Conservation (phyloP, 805 yeast species). For the Dipodascus geniculatus region DNA sequence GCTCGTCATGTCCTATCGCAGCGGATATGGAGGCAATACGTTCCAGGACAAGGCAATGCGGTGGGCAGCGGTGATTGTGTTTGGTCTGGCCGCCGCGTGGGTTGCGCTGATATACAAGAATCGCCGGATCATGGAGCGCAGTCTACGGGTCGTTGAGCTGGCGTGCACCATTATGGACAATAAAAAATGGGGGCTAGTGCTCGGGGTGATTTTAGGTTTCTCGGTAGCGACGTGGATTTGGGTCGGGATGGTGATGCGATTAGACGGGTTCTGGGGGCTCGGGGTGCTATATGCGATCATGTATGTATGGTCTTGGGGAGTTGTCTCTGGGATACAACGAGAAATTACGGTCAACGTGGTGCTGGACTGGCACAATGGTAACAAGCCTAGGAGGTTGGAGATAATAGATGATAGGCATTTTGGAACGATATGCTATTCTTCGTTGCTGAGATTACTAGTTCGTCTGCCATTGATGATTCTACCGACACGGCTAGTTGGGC, state of each 20-base stretch:
- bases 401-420: conserved; percentile 20
- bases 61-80: conserved; percentile 21
- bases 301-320: conserved; percentile 34
- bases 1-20: conserved; percentile 22
- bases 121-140: conserved; percentile 18
- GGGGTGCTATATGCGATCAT: conserved; percentile 24
- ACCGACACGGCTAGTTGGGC: conserved; percentile 20
- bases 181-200: conserved; percentile 21
- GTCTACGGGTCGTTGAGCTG: conserved; percentile 27
- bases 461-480: conserved; percentile 27
- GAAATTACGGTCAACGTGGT: conserved; percentile 26
- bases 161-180: conserved; percentile 25
- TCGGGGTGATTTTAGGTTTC: conserved; percentile 20
- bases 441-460: conserved; percentile 22
- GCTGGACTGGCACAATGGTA: conserved; percentile 29
- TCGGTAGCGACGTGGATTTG: conserved; percentile 25
- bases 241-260: conserved; percentile 20
- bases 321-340: conserved; percentile 28
- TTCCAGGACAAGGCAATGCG: conserved; percentile 23
- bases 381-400: conserved; percentile 16
- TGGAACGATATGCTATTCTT: conserved; percentile 26
- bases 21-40: conserved; percentile 22
- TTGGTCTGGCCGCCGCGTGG: conserved; percentile 20
- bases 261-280: conserved; percentile 21
- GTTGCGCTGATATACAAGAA: conserved; percentile 17